Conservation (phyloP, 2,329 filamentous ascomycete genomes). For the Cercospora sp. region DNA sequence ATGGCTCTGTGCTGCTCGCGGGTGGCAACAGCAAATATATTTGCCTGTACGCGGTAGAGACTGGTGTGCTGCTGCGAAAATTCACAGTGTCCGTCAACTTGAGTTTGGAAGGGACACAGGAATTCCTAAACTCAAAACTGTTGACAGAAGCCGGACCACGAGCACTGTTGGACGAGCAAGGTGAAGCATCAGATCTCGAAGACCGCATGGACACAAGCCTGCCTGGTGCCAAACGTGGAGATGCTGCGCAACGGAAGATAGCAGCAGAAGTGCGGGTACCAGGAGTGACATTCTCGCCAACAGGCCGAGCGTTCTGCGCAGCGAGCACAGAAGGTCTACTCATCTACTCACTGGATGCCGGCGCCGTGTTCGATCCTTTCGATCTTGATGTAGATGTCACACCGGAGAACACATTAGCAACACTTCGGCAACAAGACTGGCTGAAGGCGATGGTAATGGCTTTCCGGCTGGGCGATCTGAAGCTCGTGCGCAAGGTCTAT, state of each 20-base stretch:
- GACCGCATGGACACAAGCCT: conserved; percentile 76
- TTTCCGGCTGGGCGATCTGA: conserved; percentile 87
- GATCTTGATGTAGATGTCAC: conserved; percentile 95
- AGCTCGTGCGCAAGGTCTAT: conserved; percentile 81
- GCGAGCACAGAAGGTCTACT: conserved; percentile 92
- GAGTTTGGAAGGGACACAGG: conserved; percentile 93
- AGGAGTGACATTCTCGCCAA: conserved; percentile 82
- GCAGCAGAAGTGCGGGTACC: conserved; percentile 82
- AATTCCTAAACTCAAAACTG: conserved; percentile 90
- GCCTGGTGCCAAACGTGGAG: conserved; percentile 84
- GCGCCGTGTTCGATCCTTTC: conserved; percentile 88
- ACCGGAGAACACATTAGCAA: conserved; percentile 67
- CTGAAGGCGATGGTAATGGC: conserved; percentile 95
- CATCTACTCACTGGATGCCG: conserved; percentile 86
- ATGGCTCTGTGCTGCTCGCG: conserved; percentile 86
- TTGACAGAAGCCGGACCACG: conserved; percentile 87
- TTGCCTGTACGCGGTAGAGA: conserved; percentile 91
- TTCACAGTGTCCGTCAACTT: conserved; percentile 94
- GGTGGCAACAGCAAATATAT: conserved; percentile 98
- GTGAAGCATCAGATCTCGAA: conserved; percentile 85
- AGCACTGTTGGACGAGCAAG: conserved; percentile 82
- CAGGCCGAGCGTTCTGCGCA: conserved; percentile 87
- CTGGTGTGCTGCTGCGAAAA: conserved; percentile 88
- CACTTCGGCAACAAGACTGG: conserved; percentile 76
- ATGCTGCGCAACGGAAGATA: conserved; percentile 75